phyloP scores from a whole-genome alignment of 2,329 filamentous ascomycete genomes.

The Fusarium albidum region DNA sequence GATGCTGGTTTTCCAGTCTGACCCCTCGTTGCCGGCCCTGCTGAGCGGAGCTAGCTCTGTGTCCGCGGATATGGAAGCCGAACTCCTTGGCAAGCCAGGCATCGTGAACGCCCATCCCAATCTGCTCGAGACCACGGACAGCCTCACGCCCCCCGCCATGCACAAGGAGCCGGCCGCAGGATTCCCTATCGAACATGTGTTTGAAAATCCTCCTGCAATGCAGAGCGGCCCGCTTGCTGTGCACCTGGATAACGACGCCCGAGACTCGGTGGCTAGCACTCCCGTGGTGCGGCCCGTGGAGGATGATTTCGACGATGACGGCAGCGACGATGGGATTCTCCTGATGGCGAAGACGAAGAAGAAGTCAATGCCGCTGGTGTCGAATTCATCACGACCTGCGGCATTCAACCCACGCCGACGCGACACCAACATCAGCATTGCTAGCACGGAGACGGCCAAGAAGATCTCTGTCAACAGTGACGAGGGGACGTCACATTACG shows the following conservation, averaged over 20 bases:
- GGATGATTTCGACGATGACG: slow-evolving; percentile 58
- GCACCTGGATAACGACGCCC: slow-evolving; percentile 35
- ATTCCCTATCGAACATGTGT: slow-evolving; percentile 56
- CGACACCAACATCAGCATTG: slow-evolving; percentile 68
- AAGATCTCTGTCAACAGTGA: slow-evolving; percentile 55
- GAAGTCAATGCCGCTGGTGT: slow-evolving; percentile 42
- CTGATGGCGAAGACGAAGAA: slow-evolving; percentile 63
- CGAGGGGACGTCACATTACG: slow-evolving; percentile 39
- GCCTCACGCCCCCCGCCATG: slow-evolving; percentile 61
- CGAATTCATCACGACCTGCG: slow-evolving; percentile 27
- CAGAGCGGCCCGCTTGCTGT: slow-evolving; percentile 44
- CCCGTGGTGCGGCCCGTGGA: slow-evolving; percentile 41
- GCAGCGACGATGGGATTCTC: slow-evolving; percentile 63
- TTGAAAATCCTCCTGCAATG: slow-evolving; percentile 44
- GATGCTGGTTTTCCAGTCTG: slow-evolving; percentile 65
- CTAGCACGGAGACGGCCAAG: slow-evolving; percentile 71
- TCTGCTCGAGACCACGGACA: slow-evolving; percentile 61
- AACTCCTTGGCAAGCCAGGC: slow-evolving; percentile 62
- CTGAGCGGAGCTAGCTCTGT: slow-evolving; percentile 71
- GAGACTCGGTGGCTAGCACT: slow-evolving; percentile 39
- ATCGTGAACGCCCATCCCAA: slow-evolving; percentile 52
- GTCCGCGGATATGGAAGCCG: slow-evolving; percentile 68
- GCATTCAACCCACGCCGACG: slow-evolving; percentile 56
- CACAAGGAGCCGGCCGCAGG: slow-evolving; percentile 55
- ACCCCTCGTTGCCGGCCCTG: slow-evolving; percentile 69